These are phyloP conservation scores for Malus asiatica DNA, from an alignment of 306 rosid species.

Conservation along the genomic window DNA sequence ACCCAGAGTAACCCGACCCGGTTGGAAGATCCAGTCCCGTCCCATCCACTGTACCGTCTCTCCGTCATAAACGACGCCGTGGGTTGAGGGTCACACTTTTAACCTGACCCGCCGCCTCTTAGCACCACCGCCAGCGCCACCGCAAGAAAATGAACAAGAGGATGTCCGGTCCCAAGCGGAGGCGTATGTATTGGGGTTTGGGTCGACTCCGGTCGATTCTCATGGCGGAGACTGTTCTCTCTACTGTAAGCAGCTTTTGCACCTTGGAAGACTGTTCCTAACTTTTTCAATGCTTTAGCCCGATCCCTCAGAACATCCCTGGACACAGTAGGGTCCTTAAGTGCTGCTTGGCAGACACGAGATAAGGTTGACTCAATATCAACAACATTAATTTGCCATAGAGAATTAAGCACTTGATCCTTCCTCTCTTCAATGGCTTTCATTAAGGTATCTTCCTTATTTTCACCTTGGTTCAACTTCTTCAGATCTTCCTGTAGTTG, in stretches of 20 bases:
- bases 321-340: slow-evolving; percentile 60
- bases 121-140: no score
- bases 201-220: no score
- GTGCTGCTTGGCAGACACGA: slow-evolving; percentile 76
- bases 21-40: no score
- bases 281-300: slow-evolving; percentile 60
- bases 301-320: slow-evolving; percentile 62
- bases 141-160: no score
- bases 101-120: no score
- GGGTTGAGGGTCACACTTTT: no score
- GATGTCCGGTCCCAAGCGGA: no score
- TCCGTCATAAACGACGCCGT: no score
- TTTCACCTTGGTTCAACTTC: slow-evolving; percentile 58
- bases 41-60: no score
- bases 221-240: slow-evolving; percentile 82
- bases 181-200: no score
- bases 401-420: slow-evolving; percentile 76
- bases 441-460: slow-evolving; percentile 54
- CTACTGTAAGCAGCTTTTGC: slow-evolving; percentile 59
- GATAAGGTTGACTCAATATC: slow-evolving; percentile 90
- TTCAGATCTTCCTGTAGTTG: slow-evolving; percentile 83
- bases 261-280: slow-evolving; percentile 89
- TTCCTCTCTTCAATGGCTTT: slow-evolving; percentile 76
- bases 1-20: no score
- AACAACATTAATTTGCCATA: slow-evolving; percentile 87